Evolutionary conservation across 306 rosid genomes (phyloP), one percentile per base, ranked within the genome.

Genomic region (Lathyrus sativus): DNA sequence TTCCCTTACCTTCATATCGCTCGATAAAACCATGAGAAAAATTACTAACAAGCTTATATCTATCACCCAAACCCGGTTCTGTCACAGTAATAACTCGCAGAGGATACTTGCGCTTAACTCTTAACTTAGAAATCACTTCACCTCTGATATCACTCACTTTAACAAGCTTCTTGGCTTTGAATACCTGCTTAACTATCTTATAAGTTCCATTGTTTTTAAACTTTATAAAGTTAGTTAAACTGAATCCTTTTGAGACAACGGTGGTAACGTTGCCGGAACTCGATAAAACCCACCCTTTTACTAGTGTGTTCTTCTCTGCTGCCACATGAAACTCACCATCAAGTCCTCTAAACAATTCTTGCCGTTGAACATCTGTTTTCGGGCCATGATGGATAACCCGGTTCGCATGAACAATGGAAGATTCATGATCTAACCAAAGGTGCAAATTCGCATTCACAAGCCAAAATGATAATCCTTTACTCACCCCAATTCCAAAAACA

Each of bases 361-460:
- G 57, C 2, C 78, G 77, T 41, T 88, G 82, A 5, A 88, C 45
- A 5, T 39, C 17, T 5, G 85, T 12, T 19, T 49, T 78, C 0
- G 97, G 96, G 12, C 13, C 48, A 9, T 22, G 74, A 2, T 29
- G 49, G 13, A 10, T 0, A 29, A 69, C 41, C 1, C 65, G 33
- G 24, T 22, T 68, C 0, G 92, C 92, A 2, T 74, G 78, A 43
- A 86, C 91, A 6, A 71, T 33, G 0, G 55, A 0, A 0, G 89
- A 75, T 6, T 72, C 51, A 6, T 51, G 83, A 65, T 91, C 97
- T 62, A 91, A 50, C 97, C 97, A 91, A 17, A 91, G 79, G 73
- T 91, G 97, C 57, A 91, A 54, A 80, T 91, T 91, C 10, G 97
- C 97, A 67, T 91, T 81, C 37, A 91, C 79, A 8, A 88, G 89